phyloP scores from a whole-genome alignment of 2,329 filamentous ascomycete genomes.

The Ciborinia camelliae region DNA sequence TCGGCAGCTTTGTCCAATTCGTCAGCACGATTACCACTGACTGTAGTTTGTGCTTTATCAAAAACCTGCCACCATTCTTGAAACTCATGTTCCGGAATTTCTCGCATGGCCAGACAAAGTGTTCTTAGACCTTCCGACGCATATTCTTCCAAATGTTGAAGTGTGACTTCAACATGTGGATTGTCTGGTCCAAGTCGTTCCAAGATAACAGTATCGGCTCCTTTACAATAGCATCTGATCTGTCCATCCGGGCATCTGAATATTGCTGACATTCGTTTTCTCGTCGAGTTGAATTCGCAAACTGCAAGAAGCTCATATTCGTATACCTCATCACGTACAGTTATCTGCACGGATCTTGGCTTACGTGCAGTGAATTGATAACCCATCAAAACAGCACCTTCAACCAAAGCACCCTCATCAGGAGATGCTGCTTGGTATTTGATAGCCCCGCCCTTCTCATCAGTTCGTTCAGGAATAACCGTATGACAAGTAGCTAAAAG shows the following conservation, averaged over 20 bases:
- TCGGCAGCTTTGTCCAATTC: constrained; percentile 97
- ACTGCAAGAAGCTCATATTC: constrained; percentile 92
- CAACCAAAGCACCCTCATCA: constrained; percentile 93
- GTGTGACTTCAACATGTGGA: constrained; percentile 80
- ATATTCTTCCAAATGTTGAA: constrained; percentile 97
- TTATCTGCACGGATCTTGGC: constrained; percentile 81
- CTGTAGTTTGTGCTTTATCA: constrained; percentile 83
- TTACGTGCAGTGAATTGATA: constrained; percentile 91
- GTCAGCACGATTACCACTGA: constrained; percentile 87
- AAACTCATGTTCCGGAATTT: constrained; percentile 85
- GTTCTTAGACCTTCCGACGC: constrained; percentile 94
- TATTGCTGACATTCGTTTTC: constrained; percentile 97
- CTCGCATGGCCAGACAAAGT: constrained; percentile 89
- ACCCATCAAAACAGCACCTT: constrained; percentile 80
- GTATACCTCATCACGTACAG: constrained; percentile 65
- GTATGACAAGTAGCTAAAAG: constrained; percentile 91
- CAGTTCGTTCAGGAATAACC: constrained; percentile 86
- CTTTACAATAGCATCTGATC: constrained; percentile 91
- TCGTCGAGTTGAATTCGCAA: constrained; percentile 98
- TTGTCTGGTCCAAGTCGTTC: constrained; percentile 84
- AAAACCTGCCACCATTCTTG: constrained; percentile 83
- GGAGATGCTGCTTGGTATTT: constrained; percentile 98
- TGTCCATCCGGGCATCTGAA: constrained; percentile 96
- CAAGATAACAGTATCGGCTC: constrained; percentile 94
- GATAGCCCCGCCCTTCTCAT: constrained; percentile 74